Evolutionary conservation across 768 basidiomycete species (phyloP).

Genomic region (Tulasnella sp.): DNA sequence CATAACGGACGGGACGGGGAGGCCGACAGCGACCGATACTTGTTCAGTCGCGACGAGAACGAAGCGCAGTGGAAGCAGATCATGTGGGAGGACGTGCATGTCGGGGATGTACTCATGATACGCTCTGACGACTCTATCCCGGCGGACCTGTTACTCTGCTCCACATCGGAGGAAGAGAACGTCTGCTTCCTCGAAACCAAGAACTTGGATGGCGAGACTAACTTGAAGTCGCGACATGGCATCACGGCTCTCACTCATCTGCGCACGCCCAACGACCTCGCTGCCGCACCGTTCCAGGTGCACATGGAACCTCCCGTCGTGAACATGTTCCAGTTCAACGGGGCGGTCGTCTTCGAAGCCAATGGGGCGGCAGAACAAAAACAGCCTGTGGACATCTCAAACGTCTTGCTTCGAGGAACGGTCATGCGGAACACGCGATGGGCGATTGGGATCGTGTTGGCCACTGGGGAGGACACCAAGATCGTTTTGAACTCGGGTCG

Average conservation of each 20-base stretch:
- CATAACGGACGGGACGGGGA: conserved; percentile 4
- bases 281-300: conserved; percentile 50
- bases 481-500: conserved; percentile 91
- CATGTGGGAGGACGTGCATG: conserved; percentile 35
- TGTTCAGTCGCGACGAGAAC: neutral
- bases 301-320: conserved; percentile 86
- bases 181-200: conserved; percentile 93
- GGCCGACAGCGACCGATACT: conserved; percentile 2
- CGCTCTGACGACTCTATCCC: conserved; percentile 35
- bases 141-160: conserved; percentile 33
- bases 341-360: conserved; percentile 47
- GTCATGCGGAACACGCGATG: conserved; percentile 88
- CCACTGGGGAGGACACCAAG: conserved; percentile 86
- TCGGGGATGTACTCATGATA: conserved; percentile 36
- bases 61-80: conserved; percentile 53
- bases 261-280: conserved; percentile 51
- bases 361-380: conserved; percentile 32
- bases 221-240: conserved; percentile 87
- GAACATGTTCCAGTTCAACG: conserved; percentile 88
- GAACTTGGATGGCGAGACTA: conserved; percentile 96
- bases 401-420: conserved; percentile 81
- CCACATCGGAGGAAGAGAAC: conserved; percentile 79
- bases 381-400: conserved; percentile 68
- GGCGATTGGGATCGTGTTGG: conserved; percentile 89
- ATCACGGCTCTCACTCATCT: conserved; percentile 66